Percentiles rank a stretch among this genome's conserved stretches.
Conservation (phyloP, 176 grass and related monocot genomes). For the Poa annua region DNA sequence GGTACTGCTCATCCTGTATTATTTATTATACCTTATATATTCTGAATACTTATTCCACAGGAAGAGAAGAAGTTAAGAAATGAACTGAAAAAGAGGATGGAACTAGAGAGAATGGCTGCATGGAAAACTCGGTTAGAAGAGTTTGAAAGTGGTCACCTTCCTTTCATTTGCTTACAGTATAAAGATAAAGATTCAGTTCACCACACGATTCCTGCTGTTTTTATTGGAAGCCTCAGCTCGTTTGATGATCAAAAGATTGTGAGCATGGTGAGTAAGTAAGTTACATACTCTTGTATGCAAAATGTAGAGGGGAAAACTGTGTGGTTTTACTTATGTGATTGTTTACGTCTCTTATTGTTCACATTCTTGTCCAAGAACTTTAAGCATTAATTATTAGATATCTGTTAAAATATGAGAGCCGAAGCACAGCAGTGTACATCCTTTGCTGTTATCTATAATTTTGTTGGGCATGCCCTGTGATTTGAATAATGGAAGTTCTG, state of each 20-base stretch:
- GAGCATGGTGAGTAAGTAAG: constrained; percentile 56
- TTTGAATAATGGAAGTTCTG: background rate
- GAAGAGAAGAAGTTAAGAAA: constrained; percentile 79
- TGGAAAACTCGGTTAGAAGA: constrained; percentile 84
- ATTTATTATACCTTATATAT: constrained; percentile 25
- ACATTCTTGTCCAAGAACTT: background rate
- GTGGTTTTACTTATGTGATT: constrained; percentile 10
- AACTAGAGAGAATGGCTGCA: constrained; percentile 87
- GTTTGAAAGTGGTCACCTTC: constrained; percentile 79
- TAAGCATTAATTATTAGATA: constrained; percentile 3
- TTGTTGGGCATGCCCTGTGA: background rate
- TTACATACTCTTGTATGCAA: background rate
- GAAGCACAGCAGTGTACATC: background rate
- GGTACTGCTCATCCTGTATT: constrained; percentile 27
- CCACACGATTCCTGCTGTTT: constrained; percentile 81
- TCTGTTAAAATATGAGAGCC: background rate
- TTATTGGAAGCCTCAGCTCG: constrained; percentile 73
- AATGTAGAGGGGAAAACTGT: constrained; percentile 16
- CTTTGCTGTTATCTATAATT: constrained; percentile 17
- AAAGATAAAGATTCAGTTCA: constrained; percentile 97
- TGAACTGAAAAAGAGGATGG: constrained; percentile 82
- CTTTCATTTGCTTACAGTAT: constrained; percentile 96
- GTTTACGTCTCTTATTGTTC: constrained; percentile 17
- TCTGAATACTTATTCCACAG: constrained; percentile 43
- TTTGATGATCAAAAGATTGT: constrained; percentile 66